Percentiles rank a stretch among this genome's conserved stretches.
Evolutionary conservation across 768 basidiomycete genomes (phyloP).

Genomic region (Rhizopogon vesiculosus): DNA sequence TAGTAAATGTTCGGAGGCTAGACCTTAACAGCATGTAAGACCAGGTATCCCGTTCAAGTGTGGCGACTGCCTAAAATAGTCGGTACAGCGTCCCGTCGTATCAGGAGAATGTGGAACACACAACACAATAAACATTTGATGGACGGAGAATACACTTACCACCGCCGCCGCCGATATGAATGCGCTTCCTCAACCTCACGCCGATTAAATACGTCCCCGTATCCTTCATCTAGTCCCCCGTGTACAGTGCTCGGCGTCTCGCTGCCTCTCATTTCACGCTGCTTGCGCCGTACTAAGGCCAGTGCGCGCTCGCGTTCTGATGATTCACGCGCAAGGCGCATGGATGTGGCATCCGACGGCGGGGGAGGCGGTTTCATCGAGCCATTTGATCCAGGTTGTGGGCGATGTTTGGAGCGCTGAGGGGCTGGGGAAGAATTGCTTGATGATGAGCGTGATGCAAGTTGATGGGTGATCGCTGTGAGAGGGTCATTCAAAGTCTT

Average conservation of each 20-base stretch:
- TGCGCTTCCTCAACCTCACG: slow-evolving; percentile 70
- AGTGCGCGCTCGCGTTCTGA: slow-evolving; percentile 71
- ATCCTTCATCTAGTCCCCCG: slow-evolving; percentile 42
- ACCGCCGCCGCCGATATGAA: slow-evolving; percentile 38
- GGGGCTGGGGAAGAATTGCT: slow-evolving; percentile 16
- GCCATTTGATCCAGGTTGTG: slow-evolving; percentile 5
- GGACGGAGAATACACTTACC: slow-evolving; percentile 2
- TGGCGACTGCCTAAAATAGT: background rate
- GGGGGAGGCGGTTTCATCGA: slow-evolving; percentile 2
- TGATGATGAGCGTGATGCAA: slow-evolving; percentile 38
- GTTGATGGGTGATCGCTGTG: slow-evolving; percentile 65
- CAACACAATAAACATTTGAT: background rate
- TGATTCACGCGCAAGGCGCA: slow-evolving; percentile 66
- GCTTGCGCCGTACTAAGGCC: slow-evolving; percentile 64
- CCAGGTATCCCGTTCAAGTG: background rate
- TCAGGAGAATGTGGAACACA: background rate
- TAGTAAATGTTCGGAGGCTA: no score
- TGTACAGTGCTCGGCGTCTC: slow-evolving; percentile 70
- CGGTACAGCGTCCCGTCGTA: background rate
- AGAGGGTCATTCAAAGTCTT: slow-evolving; percentile 70
- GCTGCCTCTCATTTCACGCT: slow-evolving; percentile 57
- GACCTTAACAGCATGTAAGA: no score
- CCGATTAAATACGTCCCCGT: slow-evolving; percentile 68
- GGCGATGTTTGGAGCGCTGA: slow-evolving; percentile 12
- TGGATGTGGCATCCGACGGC: slow-evolving; percentile 36